Evolutionary conservation across 805 yeast genomes (phyloP).

Genomic region (Ogataea minuta): DNA sequence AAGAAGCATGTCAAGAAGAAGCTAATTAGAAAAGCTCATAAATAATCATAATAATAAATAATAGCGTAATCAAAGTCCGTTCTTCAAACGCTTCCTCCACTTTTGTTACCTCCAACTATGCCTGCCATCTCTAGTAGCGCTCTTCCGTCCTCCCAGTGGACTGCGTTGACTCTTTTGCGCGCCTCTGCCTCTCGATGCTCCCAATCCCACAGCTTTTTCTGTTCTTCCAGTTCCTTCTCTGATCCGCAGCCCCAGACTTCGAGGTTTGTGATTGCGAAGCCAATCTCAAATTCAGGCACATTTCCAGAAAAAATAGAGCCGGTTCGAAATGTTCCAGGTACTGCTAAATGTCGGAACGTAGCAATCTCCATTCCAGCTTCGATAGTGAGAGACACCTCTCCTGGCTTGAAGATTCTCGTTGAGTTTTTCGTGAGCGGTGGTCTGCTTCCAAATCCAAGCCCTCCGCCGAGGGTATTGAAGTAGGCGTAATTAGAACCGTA

Average conservation of each 20-base stretch:
- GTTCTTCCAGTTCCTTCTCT: conserved; percentile 72
- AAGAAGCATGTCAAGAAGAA: conserved; percentile 82
- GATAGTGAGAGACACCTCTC: conserved; percentile 75
- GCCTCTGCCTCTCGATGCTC: conserved; percentile 83
- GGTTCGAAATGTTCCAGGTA: conserved; percentile 48
- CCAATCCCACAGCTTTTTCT: conserved; percentile 83
- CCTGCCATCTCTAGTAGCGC: conserved; percentile 87
- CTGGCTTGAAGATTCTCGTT: conserved; percentile 52
- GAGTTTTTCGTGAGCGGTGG: conserved; percentile 57
- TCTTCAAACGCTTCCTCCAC: conserved; percentile 49
- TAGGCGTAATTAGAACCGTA: conserved; percentile 43
- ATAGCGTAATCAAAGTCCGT: neutral
- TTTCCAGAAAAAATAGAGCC: conserved; percentile 30
- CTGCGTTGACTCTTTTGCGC: conserved; percentile 65
- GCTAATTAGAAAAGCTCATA: conserved; percentile 50
- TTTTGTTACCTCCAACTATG: conserved; percentile 43
- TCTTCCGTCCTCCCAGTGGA: conserved; percentile 72
- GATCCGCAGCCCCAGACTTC: conserved; percentile 95
- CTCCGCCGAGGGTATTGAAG: conserved; percentile 73
- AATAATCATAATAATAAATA: conserved; percentile 3
- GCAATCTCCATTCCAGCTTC: conserved; percentile 81
- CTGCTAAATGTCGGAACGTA: conserved; percentile 66
- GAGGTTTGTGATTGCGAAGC: conserved; percentile 67
- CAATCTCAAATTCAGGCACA: conserved; percentile 58
- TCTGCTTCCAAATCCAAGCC: conserved; percentile 75